Evolutionary conservation across 106 monocot genomes (phyloP).

Genomic region (Amphibolis antarctica): DNA sequence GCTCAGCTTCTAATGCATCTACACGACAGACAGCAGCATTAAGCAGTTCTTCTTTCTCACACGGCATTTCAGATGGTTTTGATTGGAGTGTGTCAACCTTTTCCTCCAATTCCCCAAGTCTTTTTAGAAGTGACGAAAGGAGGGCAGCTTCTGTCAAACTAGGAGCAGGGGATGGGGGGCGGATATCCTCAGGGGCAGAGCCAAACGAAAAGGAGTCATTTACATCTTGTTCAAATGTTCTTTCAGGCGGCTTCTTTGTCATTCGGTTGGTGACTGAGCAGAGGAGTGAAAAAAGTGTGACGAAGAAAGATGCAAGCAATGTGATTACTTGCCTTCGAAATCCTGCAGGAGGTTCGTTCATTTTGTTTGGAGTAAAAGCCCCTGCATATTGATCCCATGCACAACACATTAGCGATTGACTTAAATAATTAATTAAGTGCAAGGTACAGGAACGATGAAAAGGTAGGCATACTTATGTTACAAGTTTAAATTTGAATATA

Average conservation of each 20-base stretch:
- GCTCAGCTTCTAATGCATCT: constrained; percentile 91
- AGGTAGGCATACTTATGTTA: too few relatives aligned
- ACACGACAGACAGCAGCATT: constrained; percentile 74
- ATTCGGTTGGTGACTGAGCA: constrained; percentile 19
- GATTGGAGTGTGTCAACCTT: constrained; percentile 52
- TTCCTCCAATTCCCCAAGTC: constrained; percentile 69
- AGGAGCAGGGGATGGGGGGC: constrained; percentile 49
- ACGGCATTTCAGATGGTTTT: constrained; percentile 72
- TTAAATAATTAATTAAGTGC: neutral
- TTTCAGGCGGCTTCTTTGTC: constrained; percentile 22
- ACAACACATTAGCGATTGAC: neutral
- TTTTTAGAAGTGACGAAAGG: constrained; percentile 39
- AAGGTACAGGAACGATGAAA: neutral
- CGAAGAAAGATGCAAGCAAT: constrained; percentile 33
- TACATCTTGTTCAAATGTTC: neutral
- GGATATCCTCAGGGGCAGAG: constrained; percentile 26
- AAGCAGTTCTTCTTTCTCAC: constrained; percentile 85
- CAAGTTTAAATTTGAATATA: too few relatives aligned
- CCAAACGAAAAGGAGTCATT: constrained; percentile 6
- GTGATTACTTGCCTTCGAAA: constrained; percentile 15
- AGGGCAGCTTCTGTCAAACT: constrained; percentile 37
- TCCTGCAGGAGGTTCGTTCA: constrained; percentile 21
- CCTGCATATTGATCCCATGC: constrained; percentile 8
- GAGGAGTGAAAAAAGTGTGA: constrained; percentile 33
- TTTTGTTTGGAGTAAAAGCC: neutral